Conservation (phyloP, 352 stramenopile species). For the Phytopythium litorale region DNA sequence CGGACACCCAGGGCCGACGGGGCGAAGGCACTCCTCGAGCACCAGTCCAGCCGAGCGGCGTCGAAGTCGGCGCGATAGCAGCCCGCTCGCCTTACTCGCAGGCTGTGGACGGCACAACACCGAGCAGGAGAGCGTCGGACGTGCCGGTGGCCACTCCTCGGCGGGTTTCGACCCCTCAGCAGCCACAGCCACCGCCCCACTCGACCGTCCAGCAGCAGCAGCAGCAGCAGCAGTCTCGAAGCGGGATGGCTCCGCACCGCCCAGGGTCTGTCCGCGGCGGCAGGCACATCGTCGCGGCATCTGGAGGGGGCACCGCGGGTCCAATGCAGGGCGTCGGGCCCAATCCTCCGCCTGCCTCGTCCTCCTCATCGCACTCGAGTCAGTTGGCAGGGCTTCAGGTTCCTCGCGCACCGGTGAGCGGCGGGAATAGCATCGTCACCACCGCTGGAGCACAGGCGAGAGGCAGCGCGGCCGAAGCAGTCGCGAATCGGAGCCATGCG, state of each 20-base stretch:
- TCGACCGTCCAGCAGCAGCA: conserved; percentile 6
- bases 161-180: conserved; percentile 2
- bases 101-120: not conserved
- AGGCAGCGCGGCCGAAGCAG: not conserved
- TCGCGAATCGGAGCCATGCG: not conserved
- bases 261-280: conserved; percentile 46
- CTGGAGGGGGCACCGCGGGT: conserved; percentile 12
- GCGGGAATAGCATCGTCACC: conserved; percentile 13
- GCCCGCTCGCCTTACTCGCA: not conserved
- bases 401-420: conserved; percentile 18
- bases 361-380: conserved; percentile 12
- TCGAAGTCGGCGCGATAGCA: not conserved
- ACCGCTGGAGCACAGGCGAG: not conserved
- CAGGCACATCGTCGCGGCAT: conserved; percentile 39
- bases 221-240: not conserved
- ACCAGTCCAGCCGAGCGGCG: not conserved
- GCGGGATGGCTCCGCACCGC: conserved; percentile 13
- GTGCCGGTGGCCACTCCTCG: conserved; percentile 9
- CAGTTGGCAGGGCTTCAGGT: not conserved
- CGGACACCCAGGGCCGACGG: not conserved
- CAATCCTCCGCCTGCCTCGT: conserved; percentile 15
- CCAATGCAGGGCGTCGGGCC: conserved; percentile 18
- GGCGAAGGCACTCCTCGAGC: not conserved
- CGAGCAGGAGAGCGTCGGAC: not conserved
- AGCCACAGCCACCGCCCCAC: conserved; percentile 4